Conservation (phyloP, 768 basidiomycete genomes). For the Agaricus subrufescens region DNA sequence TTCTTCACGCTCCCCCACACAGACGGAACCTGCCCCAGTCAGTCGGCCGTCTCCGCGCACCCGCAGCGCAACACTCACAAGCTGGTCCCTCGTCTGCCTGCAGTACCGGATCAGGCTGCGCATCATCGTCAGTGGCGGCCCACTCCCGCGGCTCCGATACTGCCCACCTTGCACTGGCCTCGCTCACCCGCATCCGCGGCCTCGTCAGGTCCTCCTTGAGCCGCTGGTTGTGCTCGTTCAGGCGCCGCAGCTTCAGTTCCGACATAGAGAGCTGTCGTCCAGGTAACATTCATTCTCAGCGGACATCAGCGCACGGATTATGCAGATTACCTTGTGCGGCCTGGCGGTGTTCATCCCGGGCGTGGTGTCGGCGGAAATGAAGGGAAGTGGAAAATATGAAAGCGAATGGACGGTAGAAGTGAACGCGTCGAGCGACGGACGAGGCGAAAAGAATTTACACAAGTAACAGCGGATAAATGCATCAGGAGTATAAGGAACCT, state of each 20-base stretch:
- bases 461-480: no score
- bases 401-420: constrained; percentile 4
- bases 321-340: constrained; percentile 53
- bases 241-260: constrained; percentile 90
- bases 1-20: constrained; percentile 93
- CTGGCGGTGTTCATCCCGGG: constrained; percentile 57
- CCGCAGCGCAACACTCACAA: constrained; percentile 47
- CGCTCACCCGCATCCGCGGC: constrained; percentile 87
- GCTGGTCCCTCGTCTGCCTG: constrained; percentile 87
- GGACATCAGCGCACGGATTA: constrained; percentile 3
- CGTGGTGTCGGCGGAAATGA: constrained; percentile 15
- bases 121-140: constrained; percentile 1
- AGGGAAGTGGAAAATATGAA: constrained; percentile 14
- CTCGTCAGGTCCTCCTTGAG: constrained; percentile 85
- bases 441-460: no score
- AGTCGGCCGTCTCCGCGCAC: not conserved
- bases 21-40: constrained; percentile 64
- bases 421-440: no score
- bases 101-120: constrained; percentile 88
- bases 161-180: constrained; percentile 81
- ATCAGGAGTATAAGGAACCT: not conserved
- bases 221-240: constrained; percentile 92
- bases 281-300: not conserved
- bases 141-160: not conserved
- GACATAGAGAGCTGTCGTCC: constrained; percentile 81